Evolutionary conservation across 495 filamentous ascomycete species (phyloP).

Genomic region (Pseudomonodictys pantanalensis): DNA sequence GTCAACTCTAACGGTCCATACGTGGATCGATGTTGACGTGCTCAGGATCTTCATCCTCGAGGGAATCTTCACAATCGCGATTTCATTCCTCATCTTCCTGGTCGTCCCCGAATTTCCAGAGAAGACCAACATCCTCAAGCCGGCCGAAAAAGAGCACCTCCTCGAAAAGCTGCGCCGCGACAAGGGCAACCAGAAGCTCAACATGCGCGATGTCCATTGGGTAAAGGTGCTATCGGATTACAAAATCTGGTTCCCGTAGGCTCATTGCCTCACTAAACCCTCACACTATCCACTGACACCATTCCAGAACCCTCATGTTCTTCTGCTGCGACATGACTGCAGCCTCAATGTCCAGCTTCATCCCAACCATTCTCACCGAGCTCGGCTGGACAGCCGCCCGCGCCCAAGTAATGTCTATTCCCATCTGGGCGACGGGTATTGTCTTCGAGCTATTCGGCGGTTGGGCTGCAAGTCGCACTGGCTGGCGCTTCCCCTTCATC

Average conservation of each 20-base stretch:
- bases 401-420: conserved; percentile 30
- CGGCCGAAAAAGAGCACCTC: conserved; percentile 19
- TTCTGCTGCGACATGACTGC: conserved; percentile 34
- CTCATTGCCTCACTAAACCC: neutral
- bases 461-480: conserved; percentile 21
- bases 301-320: conserved; percentile 21
- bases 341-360: conserved; percentile 31
- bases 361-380: conserved; percentile 31
- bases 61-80: conserved; percentile 25
- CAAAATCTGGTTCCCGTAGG: conserved; percentile 30
- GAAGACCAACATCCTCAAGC: conserved; percentile 14
- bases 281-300: neutral
- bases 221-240: conserved; percentile 23
- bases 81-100: conserved; percentile 21
- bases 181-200: conserved; percentile 26
- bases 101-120: conserved; percentile 31
- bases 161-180: conserved; percentile 20
- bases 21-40: neutral
- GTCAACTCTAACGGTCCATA: neutral
- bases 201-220: conserved; percentile 24
- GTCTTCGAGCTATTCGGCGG: conserved; percentile 19
- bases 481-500: conserved; percentile 26
- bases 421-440: conserved; percentile 24
- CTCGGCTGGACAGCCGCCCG: conserved; percentile 27
- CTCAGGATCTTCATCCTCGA: conserved; percentile 35